Conservation (phyloP, 2,329 filamentous ascomycete species). For the Penicillium sp. region DNA sequence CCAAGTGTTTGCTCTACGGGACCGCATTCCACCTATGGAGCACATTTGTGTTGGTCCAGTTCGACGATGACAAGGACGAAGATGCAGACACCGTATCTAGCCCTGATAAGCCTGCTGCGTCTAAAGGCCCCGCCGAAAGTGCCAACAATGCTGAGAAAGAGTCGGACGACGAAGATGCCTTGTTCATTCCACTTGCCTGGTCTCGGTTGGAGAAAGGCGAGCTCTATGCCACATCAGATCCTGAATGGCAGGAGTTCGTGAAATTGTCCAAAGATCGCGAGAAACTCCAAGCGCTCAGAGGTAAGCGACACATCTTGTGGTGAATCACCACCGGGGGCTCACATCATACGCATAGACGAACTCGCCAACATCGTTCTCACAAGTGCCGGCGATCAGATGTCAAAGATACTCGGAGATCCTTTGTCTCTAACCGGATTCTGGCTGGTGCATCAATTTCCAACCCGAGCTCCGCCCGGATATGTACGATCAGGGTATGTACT, state of each 20-base stretch:
- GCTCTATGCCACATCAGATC: slow-evolving; percentile 48
- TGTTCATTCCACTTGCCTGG: slow-evolving; percentile 65
- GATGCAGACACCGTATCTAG: slow-evolving; percentile 13
- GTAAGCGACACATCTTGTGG: slow-evolving; percentile 26
- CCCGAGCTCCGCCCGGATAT: slow-evolving; percentile 60
- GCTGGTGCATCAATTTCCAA: slow-evolving; percentile 65
- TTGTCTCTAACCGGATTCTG: slow-evolving; percentile 56
- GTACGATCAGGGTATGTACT: slow-evolving; percentile 60
- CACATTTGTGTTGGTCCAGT: slow-evolving; percentile 33
- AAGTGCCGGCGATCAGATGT: slow-evolving; percentile 48
- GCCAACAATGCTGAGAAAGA: slow-evolving; percentile 11
- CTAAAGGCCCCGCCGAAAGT: neutral
- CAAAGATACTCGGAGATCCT: slow-evolving; percentile 49
- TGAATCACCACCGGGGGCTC: slow-evolving; percentile 2
- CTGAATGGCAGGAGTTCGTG: slow-evolving; percentile 65
- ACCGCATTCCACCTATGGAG: slow-evolving; percentile 37
- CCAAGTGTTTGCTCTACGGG: slow-evolving; percentile 34
- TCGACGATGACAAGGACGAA: slow-evolving; percentile 31
- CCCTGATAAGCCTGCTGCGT: neutral
- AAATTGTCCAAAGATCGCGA: slow-evolving; percentile 58
- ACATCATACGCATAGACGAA: slow-evolving; percentile 43
- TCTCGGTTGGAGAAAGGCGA: slow-evolving; percentile 37
- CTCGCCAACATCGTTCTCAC: slow-evolving; percentile 48
- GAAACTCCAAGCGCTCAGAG: slow-evolving; percentile 51
- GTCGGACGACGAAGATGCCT: slow-evolving; percentile 41